These are phyloP conservation scores for Discostella pseudostelligera DNA, from an alignment of 108 stramenopile genomes.

Conservation along the genomic window DNA sequence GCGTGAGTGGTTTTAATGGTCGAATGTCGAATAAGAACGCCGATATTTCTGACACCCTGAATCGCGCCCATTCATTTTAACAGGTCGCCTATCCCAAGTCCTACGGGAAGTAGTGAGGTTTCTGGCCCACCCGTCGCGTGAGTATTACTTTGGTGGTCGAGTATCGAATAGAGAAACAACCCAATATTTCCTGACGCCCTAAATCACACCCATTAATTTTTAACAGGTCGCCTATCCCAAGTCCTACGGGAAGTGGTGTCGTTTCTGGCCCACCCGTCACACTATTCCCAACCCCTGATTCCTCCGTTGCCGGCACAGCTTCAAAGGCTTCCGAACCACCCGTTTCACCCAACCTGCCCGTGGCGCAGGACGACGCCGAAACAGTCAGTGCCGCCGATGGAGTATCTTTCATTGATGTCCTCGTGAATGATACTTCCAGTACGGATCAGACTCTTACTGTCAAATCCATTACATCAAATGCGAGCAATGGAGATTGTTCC, in stretches of 20 bases:
- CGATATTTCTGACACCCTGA: no score
- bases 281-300: background rate
- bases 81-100: background rate
- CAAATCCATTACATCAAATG: background rate
- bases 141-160: background rate
- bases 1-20: no score
- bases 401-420: slow-evolving; percentile 17
- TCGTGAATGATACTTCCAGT: slow-evolving; percentile 13
- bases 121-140: background rate
- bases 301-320: background rate
- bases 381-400: background rate
- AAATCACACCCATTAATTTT: no score
- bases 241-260: no score
- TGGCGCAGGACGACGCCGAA: slow-evolving; percentile 11
- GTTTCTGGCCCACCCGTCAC: background rate
- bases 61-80: no score
- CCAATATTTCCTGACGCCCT: no score
- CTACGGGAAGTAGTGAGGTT: background rate
- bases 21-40: no score
- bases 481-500: slow-evolving; percentile 15
- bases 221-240: no score
- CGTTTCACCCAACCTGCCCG: background rate
- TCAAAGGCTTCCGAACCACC: background rate
- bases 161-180: no score
- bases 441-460: slow-evolving; percentile 6